A percentile compares a stretch with the other conserved stretches of the same genome.
These are phyloP conservation scores for Boletus mariae DNA, from an alignment of 1,284 basidiomycete genomes.

Conservation along the genomic window DNA sequence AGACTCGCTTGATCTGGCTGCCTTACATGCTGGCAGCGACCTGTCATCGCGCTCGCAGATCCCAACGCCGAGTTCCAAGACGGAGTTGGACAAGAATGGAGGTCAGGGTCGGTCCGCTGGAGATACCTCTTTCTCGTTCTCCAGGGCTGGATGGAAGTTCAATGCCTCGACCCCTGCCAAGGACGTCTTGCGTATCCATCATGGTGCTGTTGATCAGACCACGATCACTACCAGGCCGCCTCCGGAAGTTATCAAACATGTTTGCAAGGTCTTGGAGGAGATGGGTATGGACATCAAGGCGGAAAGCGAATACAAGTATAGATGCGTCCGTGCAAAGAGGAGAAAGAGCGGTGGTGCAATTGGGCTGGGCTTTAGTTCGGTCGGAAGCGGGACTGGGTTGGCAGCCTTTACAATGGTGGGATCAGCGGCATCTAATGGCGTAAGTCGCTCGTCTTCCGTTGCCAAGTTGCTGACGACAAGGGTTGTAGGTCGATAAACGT, in stretches of 20 bases:
- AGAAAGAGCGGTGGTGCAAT: constrained; percentile 49
- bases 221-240: constrained; percentile 86
- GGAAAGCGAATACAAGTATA: constrained; percentile 86
- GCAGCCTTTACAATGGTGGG: constrained; percentile 77
- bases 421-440: constrained; percentile 76
- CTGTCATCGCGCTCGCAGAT: constrained; percentile 29
- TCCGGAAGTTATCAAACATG: constrained; percentile 83
- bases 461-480: constrained; percentile 8
- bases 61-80: constrained; percentile 29
- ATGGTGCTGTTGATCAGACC: constrained; percentile 90
- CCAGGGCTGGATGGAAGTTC: constrained; percentile 33
- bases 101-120: constrained; percentile 31
- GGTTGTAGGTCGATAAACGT: constrained; percentile 70
- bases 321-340: constrained; percentile 74
- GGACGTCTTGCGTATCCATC: constrained; percentile 76
- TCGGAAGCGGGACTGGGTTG: constrained; percentile 44
- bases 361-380: constrained; percentile 42
- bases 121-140: constrained; percentile 32
- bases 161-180: constrained; percentile 36
- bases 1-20: constrained; percentile 25
- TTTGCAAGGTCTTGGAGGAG: constrained; percentile 72
- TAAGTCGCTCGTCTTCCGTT: constrained; percentile 37
- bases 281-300: constrained; percentile 91
- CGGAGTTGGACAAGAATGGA: constrained; percentile 22
- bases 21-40: constrained; percentile 19